Percentiles rank a stretch among this genome's conserved stretches.
phyloP scores from a whole-genome alignment of 2,329 filamentous ascomycete genomes.

The Claviceps citrina region DNA sequence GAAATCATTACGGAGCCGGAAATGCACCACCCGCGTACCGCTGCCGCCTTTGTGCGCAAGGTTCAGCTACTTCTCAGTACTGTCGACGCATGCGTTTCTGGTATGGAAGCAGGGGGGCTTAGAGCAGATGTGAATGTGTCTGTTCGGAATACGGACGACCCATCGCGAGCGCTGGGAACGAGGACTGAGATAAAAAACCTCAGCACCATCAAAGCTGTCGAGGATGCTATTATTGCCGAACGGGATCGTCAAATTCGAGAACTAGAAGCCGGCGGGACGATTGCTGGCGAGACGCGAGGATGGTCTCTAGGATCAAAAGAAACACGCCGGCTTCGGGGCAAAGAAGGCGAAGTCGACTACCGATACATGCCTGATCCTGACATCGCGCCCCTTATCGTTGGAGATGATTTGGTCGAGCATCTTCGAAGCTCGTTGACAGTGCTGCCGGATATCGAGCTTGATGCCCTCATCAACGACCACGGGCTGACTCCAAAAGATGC shows the following conservation, averaged over 20 bases:
- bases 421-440: conserved; percentile 49
- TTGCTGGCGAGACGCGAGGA: conserved; percentile 79
- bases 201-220: conserved; percentile 84
- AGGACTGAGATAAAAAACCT: conserved; percentile 96
- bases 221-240: conserved; percentile 87
- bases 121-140: conserved; percentile 94
- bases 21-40: conserved; percentile 73
- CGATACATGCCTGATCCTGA: conserved; percentile 97
- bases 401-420: conserved; percentile 49
- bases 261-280: conserved; percentile 55
- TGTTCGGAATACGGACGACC: conserved; percentile 44
- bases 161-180: conserved; percentile 46
- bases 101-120: conserved; percentile 86
- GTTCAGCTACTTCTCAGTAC: conserved; percentile 66
- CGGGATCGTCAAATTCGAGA: conserved; percentile 74
- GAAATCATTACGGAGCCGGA: conserved; percentile 90
- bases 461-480: conserved; percentile 45
- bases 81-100: conserved; percentile 72
- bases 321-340: conserved; percentile 69
- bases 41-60: conserved; percentile 78
- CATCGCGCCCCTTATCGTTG: conserved; percentile 63
- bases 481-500: conserved; percentile 70
- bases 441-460: conserved; percentile 55
- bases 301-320: conserved; percentile 78
- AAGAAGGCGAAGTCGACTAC: conserved; percentile 95